Percentiles rank a stretch among this genome's conserved stretches.
These are phyloP conservation scores for Cicer cuneatum DNA, from an alignment of 306 rosid genomes.

Conservation along the genomic window DNA sequence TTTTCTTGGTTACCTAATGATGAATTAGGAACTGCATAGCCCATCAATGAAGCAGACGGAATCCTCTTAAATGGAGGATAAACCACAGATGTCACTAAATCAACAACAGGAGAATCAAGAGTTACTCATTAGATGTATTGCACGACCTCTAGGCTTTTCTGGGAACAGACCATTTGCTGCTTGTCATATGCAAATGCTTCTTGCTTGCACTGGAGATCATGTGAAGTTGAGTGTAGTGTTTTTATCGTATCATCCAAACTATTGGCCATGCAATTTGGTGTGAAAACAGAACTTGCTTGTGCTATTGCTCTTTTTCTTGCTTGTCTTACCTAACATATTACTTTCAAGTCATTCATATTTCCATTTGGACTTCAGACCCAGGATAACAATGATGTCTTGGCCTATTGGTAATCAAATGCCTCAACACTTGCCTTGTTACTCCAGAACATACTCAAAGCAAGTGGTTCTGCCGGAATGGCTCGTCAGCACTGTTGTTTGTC, in stretches of 20 bases:
- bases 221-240: constrained; percentile 63
- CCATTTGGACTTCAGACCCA: constrained; percentile 57
- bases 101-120: constrained; percentile 68
- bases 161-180: constrained; percentile 66
- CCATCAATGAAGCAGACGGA: constrained; percentile 69
- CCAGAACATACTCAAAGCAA: constrained; percentile 66
- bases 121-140: constrained; percentile 58
- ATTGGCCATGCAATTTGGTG: constrained; percentile 62
- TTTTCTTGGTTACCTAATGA: constrained; percentile 44
- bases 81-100: constrained; percentile 57
- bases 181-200: constrained; percentile 63
- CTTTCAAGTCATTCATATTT: constrained; percentile 43
- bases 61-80: constrained; percentile 54
- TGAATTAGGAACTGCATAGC: constrained; percentile 66
- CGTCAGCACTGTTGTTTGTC: constrained; percentile 61
- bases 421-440: constrained; percentile 64
- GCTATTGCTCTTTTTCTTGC: constrained; percentile 36
- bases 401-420: constrained; percentile 68
- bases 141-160: constrained; percentile 61
- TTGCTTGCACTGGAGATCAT: constrained; percentile 67
- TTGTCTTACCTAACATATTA: constrained; percentile 6
- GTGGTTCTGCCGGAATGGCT: constrained; percentile 70
- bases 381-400: constrained; percentile 64
- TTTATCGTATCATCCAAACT: constrained; percentile 64
- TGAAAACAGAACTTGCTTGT: constrained; percentile 41